Evolutionary conservation across 768 basidiomycete genomes (phyloP), one percentile per base, ranked within the genome.

Genomic region (Pleurotus giganteus): DNA sequence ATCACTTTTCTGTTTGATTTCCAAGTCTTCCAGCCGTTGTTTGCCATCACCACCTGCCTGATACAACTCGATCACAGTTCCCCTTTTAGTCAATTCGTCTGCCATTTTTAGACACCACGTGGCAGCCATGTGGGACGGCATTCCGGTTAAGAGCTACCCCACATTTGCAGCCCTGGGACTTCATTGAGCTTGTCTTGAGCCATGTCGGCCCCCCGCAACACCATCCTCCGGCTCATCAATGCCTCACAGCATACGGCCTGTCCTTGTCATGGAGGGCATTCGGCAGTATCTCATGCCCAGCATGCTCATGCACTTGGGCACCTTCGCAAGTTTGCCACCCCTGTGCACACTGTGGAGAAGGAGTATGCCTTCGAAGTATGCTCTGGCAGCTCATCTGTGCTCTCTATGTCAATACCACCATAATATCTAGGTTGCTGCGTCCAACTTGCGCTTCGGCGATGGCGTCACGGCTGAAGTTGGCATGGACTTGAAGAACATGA

Each of bases 401-500:
- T 36, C 21, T 8, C 2, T 37, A 17, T 26, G 23, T 53, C 41
- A 31, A 27, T 31, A 21, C 41, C 4, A 53, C 12, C 6, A n/a
- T n/a, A n/a, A n/a, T n/a, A n/a, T n/a, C 21, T 56, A 91, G 89
- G 84, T 94, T 41, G 88, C 93, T 11, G 93, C 94, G 4, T 85
- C 89, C 37, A 93, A 95, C 69, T 70, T 96, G 57, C 77, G 93
- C 47, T 96, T 95, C 63, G 93, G 93, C 1, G 88, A 93, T 58
- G 93, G 93, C 27, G 94, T 93, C 31, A 94, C 93, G 3, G 77
- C 79, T 34, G 93, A 95, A 69, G 89, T 95, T 26, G 94, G 93
- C 29, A 92, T 94, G 88, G 94, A 94, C 69, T 78, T 95, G 62
- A 89, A 89, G 78, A 95, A 95, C 72, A 88, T 92, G 89, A 89